These are phyloP conservation scores for Botryobasidium botryosum DNA, from an alignment of 768 basidiomycete species.

Conservation along the genomic window DNA sequence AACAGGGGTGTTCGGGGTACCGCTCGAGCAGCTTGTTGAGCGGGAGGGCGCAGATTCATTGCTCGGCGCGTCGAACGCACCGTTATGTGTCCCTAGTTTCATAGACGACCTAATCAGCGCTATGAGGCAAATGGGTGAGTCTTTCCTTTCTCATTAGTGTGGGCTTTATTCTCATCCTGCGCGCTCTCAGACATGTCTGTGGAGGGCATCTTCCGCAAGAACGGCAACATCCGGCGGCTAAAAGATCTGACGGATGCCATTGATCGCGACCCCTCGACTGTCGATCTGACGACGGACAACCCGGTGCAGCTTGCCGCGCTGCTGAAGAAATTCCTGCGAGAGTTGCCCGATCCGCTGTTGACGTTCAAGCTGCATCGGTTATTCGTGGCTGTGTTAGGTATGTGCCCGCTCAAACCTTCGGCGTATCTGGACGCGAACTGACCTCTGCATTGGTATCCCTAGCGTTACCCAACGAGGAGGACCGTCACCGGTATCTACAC, in stretches of 20 bases:
- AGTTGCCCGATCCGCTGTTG: slow-evolving; percentile 89
- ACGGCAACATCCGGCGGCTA: slow-evolving; percentile 88
- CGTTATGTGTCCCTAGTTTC: slow-evolving; percentile 86
- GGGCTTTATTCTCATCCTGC: slow-evolving; percentile 3
- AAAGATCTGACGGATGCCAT: slow-evolving; percentile 84
- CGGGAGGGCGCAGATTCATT: slow-evolving; percentile 91
- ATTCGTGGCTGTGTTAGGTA: slow-evolving; percentile 76
- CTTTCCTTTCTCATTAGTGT: not conserved
- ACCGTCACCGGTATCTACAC: slow-evolving; percentile 72
- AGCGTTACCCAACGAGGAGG: slow-evolving; percentile 59
- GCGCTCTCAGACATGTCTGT: slow-evolving; percentile 76
- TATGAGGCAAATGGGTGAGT: slow-evolving; percentile 96
- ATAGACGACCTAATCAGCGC: slow-evolving; percentile 96
- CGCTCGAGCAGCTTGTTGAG: slow-evolving; percentile 84
- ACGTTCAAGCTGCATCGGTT: slow-evolving; percentile 86
- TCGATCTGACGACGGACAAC: slow-evolving; percentile 87
- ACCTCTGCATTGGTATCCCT: not conserved
- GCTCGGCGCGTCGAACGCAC: slow-evolving; percentile 70
- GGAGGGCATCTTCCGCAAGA: slow-evolving; percentile 97
- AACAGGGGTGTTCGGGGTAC: slow-evolving; percentile 82
- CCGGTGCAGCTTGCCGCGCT: slow-evolving; percentile 93
- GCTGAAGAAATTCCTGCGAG: slow-evolving; percentile 91
- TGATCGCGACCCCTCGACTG: slow-evolving; percentile 82
- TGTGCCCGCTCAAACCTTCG: slow-evolving; percentile 20
- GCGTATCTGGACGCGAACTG: not conserved